Base-by-base conservation (phyloP, 768 basidiomycete genomes). In the Calocera cornea region DNA sequence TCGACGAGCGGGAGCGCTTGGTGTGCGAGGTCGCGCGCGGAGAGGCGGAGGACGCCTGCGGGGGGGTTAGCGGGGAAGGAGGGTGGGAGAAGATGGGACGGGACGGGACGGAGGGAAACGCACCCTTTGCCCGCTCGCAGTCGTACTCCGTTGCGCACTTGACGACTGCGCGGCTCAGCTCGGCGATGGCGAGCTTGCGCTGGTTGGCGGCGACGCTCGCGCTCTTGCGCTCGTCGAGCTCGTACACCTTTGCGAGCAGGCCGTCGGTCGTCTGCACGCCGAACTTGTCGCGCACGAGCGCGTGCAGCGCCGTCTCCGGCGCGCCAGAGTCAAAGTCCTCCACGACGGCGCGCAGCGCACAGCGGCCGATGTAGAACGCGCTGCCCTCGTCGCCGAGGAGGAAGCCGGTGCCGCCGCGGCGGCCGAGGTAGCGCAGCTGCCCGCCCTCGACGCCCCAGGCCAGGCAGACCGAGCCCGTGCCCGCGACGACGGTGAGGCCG, bases 351-450 rank as follows among this genome's bases (percentile, higher is more conserved):
- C 90, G 86, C 24, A 92, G 73, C 0, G 90, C 82, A 73, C 89
- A 88, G 40, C 88, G 80, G 5, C 91, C 91, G 68, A 92, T 86
- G 72, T 87, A 83, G 72, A 83, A 92, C 12, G 90, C 90, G 24
- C 89, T 86, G 12, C 91, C 91, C 74, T 92, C 90, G 73, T 92
- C 90, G 7, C 90, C 89, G 12, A 91, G 79, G 22, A 91, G 85
- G 88, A 89, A 90, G 0, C 90, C 89, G 87, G 87, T 90, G 0
- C 90, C 89, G 2, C 90, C 89, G 34, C 84, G 81, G 7, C 90
- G 82, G 0, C 85, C 88, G 44, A 89, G 80, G 71, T 89, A 86
- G 63, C 82, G 73, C 24, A 88, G 78, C n/a, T 69, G 68, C 11
- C 54, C 54, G 54, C 31, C 54, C 12, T 40, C 64, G 41, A 68